Percentiles rank a stretch among this genome's conserved stretches.
Conservation (phyloP, 2,329 filamentous ascomycete species). For the Colletotrichum destructivum region DNA sequence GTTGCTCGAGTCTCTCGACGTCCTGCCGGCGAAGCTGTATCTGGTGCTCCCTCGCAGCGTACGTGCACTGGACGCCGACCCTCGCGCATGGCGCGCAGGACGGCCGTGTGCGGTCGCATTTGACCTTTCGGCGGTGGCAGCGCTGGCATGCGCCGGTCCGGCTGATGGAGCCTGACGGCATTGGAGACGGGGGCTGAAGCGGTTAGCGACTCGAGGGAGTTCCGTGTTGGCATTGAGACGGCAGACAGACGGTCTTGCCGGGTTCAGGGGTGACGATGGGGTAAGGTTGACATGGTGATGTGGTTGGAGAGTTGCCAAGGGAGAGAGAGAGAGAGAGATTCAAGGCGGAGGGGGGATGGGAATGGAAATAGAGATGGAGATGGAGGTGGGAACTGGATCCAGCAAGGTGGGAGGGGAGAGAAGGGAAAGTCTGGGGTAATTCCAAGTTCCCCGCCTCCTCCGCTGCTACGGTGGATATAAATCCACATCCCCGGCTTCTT, state of each 20-base stretch:
- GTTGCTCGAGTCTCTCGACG: conserved; percentile 53
- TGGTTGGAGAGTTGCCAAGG: not conserved
- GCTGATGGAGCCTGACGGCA: conserved; percentile 28
- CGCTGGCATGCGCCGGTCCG: conserved; percentile 54
- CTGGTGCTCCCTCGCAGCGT: conserved; percentile 52
- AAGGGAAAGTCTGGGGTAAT: conserved; percentile 15
- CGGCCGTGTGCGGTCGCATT: conserved; percentile 57
- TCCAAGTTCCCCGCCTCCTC: conserved; percentile 3
- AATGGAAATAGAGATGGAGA: too few species aligned
- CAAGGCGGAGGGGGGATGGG: too few species aligned
- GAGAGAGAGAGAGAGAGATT: not conserved
- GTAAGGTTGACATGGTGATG: not conserved
- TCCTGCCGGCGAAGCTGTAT: conserved; percentile 48
- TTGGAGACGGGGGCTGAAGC: not conserved
- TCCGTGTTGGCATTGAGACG: not conserved
- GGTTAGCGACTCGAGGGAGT: too few species aligned
- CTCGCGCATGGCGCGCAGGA: conserved; percentile 55
- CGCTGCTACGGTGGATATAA: not conserved
- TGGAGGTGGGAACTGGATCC: not conserved
- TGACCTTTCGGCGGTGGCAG: conserved; percentile 58
- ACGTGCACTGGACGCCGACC: conserved; percentile 52
- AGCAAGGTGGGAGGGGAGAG: not conserved
- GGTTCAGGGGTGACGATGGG: not conserved
- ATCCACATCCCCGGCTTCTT: not conserved
- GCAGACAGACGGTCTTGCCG: not conserved